Conservation (phyloP, 352 stramenopile genomes). For the Pythium sukuiense region DNA sequence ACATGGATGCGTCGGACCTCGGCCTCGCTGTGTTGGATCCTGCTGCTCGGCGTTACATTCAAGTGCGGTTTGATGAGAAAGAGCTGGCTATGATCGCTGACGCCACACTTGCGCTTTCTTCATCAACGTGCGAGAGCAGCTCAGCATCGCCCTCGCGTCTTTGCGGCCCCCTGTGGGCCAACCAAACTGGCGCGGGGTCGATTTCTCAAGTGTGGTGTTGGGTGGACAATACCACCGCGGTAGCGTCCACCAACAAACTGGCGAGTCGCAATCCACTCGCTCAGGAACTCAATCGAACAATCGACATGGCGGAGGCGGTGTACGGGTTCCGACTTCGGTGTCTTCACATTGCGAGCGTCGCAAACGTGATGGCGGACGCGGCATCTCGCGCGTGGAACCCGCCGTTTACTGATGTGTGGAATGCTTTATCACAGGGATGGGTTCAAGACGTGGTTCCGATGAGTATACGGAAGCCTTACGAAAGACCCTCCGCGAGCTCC, state of each 20-base stretch:
- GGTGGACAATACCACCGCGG: constrained; percentile 25
- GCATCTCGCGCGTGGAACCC: constrained; percentile 19
- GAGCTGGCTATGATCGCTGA: not conserved
- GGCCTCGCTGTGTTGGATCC: constrained; percentile 8
- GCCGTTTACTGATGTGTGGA: constrained; percentile 1
- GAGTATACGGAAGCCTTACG: not conserved
- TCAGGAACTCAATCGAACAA: constrained; percentile 33
- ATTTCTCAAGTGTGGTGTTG: constrained; percentile 24
- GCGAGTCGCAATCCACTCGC: constrained; percentile 2
- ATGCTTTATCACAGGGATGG: constrained; percentile 1
- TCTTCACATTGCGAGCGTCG: constrained; percentile 11
- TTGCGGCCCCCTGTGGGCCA: constrained; percentile 26
- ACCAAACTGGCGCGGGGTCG: not conserved
- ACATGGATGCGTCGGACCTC: constrained; percentile 4
- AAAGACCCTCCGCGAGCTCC: not conserved
- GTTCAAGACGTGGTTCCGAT: not conserved
- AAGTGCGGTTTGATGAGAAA: constrained; percentile 3
- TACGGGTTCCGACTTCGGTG: constrained; percentile 24
- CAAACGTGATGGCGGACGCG: constrained; percentile 18
- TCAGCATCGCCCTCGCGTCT: constrained; percentile 26
- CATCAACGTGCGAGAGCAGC: constrained; percentile 37
- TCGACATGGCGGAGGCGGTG: constrained; percentile 18
- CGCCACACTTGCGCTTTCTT: constrained; percentile 2
- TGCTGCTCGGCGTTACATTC: not conserved
- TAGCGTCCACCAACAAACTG: constrained; percentile 15